phyloP scores from a whole-genome alignment of 2,329 filamentous ascomycete genomes.

The Penicillium sp. region DNA sequence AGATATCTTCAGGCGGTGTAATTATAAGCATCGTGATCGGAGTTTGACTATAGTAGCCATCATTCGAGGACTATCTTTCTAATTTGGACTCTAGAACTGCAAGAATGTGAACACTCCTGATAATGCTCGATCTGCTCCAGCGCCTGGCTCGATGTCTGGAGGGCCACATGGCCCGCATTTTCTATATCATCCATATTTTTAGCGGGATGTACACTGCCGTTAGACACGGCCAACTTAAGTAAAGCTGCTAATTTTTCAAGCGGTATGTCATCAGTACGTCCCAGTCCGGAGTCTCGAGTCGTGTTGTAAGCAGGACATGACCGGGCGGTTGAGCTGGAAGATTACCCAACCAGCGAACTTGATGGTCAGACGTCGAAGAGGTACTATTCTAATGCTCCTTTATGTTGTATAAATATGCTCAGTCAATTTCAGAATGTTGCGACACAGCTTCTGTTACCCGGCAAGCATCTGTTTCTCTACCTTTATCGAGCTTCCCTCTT shows the following conservation, averaged over 20 bases:
- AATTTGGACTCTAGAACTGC: not conserved
- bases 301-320: not conserved
- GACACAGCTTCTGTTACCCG: not conserved
- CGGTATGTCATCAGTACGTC: conserved; percentile 4
- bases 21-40: not conserved
- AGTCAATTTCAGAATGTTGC: not conserved
- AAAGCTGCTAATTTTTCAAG: conserved; percentile 12
- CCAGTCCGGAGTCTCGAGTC: not conserved
- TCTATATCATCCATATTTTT: not conserved
- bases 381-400: not conserved
- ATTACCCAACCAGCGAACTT: not conserved
- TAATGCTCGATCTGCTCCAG: not conserved
- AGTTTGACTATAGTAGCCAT: not conserved
- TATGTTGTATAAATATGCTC: not conserved
- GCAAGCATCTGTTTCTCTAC: not conserved
- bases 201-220: not conserved
- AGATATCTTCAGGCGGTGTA: not conserved
- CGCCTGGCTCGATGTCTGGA: not conserved
- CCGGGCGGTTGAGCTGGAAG: not conserved
- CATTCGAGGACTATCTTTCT: not conserved
- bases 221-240: not conserved
- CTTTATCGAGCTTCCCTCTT: not conserved
- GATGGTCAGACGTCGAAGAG: not conserved
- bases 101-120: not conserved
- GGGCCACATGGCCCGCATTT: not conserved